Percentiles rank a stretch among this genome's conserved stretches.
Evolutionary conservation across 345 rosid genomes (phyloP).

Genomic region (Streptanthus diversifolius): DNA sequence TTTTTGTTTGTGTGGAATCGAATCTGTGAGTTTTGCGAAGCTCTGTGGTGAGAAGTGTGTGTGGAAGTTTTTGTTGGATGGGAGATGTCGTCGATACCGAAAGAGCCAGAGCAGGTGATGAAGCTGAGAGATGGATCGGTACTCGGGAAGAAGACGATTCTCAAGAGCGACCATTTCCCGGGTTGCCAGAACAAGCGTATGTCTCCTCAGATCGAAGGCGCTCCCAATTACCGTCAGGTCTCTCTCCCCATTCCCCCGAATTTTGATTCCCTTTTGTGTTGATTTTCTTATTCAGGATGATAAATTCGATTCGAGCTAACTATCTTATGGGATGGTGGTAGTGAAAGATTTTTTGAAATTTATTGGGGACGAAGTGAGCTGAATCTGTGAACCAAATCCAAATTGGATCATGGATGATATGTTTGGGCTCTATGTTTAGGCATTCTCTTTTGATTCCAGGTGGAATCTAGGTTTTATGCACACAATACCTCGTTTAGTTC

Average conservation of each 20-base stretch:
- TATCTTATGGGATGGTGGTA: neutral
- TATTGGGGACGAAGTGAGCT: neutral
- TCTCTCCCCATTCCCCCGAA: neutral
- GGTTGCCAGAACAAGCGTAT: slow-evolving; percentile 97
- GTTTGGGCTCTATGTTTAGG: neutral
- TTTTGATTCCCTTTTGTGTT: neutral
- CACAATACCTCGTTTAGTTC: too few species aligned
- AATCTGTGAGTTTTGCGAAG: neutral
- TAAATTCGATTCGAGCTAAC: neutral
- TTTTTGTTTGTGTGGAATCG: neutral
- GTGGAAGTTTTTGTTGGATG: slow-evolving; percentile 4
- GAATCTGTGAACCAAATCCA: slow-evolving; percentile 8
- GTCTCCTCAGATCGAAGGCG: slow-evolving; percentile 90
- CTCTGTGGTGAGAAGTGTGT: slow-evolving; percentile 1
- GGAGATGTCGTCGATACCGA: slow-evolving; percentile 77
- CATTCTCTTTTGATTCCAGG: neutral
- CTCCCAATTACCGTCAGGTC: slow-evolving; percentile 99
- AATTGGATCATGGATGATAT: neutral
- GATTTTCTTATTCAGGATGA: neutral
- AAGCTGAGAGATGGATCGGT: slow-evolving; percentile 93
- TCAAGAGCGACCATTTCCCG: slow-evolving; percentile 98
- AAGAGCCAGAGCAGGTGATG: slow-evolving; percentile 90
- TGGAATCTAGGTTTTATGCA: neutral
- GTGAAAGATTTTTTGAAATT: neutral
- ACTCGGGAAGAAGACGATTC: slow-evolving; percentile 92